Evolutionary conservation across 768 basidiomycete genomes (phyloP), one percentile per base, ranked within the genome.

Genomic region (Boletus pseudopeckii): DNA sequence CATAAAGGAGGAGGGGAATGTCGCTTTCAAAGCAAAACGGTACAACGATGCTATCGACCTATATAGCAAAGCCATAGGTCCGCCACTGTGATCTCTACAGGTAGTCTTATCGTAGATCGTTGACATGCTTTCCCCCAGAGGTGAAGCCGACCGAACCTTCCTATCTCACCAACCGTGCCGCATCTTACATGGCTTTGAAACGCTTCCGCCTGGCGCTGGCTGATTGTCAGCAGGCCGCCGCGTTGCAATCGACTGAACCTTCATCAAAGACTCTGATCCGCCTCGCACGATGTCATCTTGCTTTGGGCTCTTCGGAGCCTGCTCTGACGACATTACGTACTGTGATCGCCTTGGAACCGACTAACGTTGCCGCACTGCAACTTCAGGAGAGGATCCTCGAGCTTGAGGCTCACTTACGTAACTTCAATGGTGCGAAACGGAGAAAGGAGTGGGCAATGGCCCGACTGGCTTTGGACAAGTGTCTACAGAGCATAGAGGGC

Each of bases 101-200:
- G 62, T 48, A 22, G n/a, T 34, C 37, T 43, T 33, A 30, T 53
- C 45, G 40, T 28, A 39, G 49, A 42, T 59, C 48, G 20, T 45
- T 54, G 49, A 57, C 43, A 20, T 20, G 18, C 34, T 26, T 39
- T 45, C 20, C 49, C 46, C 28, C 58, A 87, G 83, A 82, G 53
- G 72, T 86, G 59, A 82, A 82, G 54, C 70, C 84, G 1, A 60
- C 74, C 4, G 88, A 93, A 68, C 83, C 91, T 1, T 78, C 87
- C 3, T 94, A 88, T 64, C 75, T 86, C 56, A 90, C 90, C 1
- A 95, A 95, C 68, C 84, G 92, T 28, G 92, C 92, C 0, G 92
- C 92, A 0, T 85, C 91, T 2, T 82, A 86, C 65, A 94, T 95
- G 82, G 82, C 84, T 0, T 66, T 89, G 47, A 92, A 92, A 65